Base-by-base conservation (phyloP, 306 rosid genomes). In the Luffa aegyptiaca region DNA sequence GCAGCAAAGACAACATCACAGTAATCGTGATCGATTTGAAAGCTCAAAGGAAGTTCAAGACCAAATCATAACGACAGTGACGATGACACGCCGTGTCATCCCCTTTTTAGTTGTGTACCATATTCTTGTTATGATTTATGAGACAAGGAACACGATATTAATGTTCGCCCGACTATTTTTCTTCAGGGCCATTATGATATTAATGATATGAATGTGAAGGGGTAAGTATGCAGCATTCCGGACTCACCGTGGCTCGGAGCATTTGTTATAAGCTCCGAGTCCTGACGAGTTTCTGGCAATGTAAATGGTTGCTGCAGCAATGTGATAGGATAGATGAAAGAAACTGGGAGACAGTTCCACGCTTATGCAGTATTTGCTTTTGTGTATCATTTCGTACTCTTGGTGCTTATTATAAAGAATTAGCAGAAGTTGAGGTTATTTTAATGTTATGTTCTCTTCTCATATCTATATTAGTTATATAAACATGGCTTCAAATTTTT, bases 1-100 rank as follows among this genome's bases (percentile, higher is more conserved):
- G 97, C 82, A 91, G 97, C 75, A 93, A 90, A 83, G 97, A 93
- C 82, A 93, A 93, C 88, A 91, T 88, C 80, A 86, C 96, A 0
- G 93, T 93, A 26, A 81, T 93, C 55, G 97, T 93, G 84, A 90
- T 93, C 62, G 97, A 93, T 83, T 80, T 93, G 88, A 93, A 91
- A 86, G 90, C 94, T 85, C 97, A 93, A 48, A 90, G 97, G 84
- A 93, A 91, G 85, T 89, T 91, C 75, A 93, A 90, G 85, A 87
- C 84, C 80, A 93, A 93, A 86, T 84, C 94, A 45, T 91, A 88
- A 91, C 70, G 68, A 66, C 51, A 11, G 8, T 12, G 68, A 11
- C 18, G 17, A 61, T 31, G 68, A 26, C 68, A 70, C 39, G 59
- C 36, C 72, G 46, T 75, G 17, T 42, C 74, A 56, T 69, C 73